phyloP scores from a whole-genome alignment of 2,329 filamentous ascomycete genomes.

The Aureobasidium sp. region DNA sequence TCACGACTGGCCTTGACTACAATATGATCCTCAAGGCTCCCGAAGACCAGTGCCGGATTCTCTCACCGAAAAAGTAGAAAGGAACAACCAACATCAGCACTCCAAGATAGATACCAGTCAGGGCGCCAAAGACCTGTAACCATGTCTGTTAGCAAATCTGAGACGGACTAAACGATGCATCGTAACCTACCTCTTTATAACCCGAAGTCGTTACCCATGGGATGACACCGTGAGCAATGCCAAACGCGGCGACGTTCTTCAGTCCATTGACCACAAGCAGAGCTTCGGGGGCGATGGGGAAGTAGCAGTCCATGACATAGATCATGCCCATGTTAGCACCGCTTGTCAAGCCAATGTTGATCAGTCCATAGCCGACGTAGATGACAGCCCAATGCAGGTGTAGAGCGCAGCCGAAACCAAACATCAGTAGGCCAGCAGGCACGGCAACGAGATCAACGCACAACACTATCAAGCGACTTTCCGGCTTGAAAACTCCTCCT shows the following conservation, averaged over 20 bases:
- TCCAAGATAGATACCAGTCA: too few species aligned
- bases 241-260: conserved; percentile 54
- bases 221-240: conserved; percentile 51
- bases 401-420: conserved; percentile 49
- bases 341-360: conserved; percentile 47
- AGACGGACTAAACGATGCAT: too few species aligned
- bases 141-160: too few species aligned
- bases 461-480: conserved; percentile 47
- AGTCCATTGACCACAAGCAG: conserved; percentile 42
- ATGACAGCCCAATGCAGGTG: conserved; percentile 48
- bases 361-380: conserved; percentile 54
- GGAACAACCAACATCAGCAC: too few species aligned
- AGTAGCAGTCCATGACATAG: conserved; percentile 46
- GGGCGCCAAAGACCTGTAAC: too few species aligned
- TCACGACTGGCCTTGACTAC: too few species aligned
- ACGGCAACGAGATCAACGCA: conserved; percentile 47
- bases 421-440: conserved; percentile 47
- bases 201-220: conserved; percentile 45
- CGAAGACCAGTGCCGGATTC: too few species aligned
- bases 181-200: conserved; percentile 39
- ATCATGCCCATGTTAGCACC: conserved; percentile 51
- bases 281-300: conserved; percentile 42
- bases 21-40: too few species aligned
- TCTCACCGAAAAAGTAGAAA: too few species aligned
- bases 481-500: conserved; percentile 51